These are phyloP conservation scores for Canna indica DNA, from an alignment of 176 grass and related monocot genomes.

Conservation along the genomic window DNA sequence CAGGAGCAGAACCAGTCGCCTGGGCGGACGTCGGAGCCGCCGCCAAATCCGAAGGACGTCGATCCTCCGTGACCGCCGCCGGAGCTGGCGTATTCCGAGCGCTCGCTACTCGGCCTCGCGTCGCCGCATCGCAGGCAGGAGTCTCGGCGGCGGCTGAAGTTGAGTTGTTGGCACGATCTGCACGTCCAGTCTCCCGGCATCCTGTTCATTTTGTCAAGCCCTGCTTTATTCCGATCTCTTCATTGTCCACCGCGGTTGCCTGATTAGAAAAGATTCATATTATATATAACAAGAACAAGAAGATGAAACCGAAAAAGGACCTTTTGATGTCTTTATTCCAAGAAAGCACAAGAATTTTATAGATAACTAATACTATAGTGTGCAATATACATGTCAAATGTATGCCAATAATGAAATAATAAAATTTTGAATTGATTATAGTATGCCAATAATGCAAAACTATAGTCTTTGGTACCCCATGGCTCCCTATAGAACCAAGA, in stretches of 20 bases:
- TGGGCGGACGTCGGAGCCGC: constrained; percentile 75
- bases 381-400: no score
- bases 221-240: neutral
- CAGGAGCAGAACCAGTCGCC: constrained; percentile 94
- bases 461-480: no score
- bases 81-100: constrained; percentile 56
- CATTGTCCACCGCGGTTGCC: neutral
- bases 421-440: no score
- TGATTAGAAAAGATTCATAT: neutral
- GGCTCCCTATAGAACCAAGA: no score
- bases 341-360: neutral
- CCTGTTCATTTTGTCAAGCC: constrained; percentile 64
- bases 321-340: no score
- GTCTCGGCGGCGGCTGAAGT: constrained; percentile 91
- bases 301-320: neutral
- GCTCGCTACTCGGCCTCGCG: constrained; percentile 31
- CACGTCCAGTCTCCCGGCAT: constrained; percentile 99
- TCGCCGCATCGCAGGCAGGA: constrained; percentile 79
- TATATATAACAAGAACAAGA: no score
- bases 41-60: constrained; percentile 38
- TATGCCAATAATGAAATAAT: no score
- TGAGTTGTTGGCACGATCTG: constrained; percentile 93
- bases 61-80: constrained; percentile 46
- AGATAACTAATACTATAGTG: no score
- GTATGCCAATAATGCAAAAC: no score